Evolutionary conservation across 1,284 basidiomycete species (phyloP).

Genomic region (Rhodotorula sp.): DNA sequence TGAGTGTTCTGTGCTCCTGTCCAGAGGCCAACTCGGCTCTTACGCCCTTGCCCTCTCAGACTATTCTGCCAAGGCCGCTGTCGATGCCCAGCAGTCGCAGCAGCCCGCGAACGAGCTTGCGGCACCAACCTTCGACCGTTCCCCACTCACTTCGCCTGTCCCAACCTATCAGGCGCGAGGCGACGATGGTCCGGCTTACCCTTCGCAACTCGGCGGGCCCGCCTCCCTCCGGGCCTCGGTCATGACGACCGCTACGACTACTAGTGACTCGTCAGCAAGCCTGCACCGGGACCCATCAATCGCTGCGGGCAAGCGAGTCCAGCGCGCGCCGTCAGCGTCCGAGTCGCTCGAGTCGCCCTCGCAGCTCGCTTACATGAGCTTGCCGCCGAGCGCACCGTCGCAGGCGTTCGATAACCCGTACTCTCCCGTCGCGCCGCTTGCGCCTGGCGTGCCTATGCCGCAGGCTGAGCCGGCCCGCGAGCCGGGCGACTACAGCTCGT

Average conservation of each 20-base stretch:
- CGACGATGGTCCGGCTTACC: background rate
- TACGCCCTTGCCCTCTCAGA: background rate
- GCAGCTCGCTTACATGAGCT: background rate
- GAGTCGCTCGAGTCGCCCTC: background rate
- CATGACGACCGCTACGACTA: background rate
- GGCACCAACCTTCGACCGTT: background rate
- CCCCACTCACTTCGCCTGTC: background rate
- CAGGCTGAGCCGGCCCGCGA: background rate
- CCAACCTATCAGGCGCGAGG: background rate
- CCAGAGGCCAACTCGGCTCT: background rate
- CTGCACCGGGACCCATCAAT: slow-evolving; percentile 16
- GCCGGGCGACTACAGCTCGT: background rate
- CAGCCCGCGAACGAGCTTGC: slow-evolving; percentile 23
- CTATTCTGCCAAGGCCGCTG: slow-evolving; percentile 26
- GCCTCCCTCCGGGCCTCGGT: background rate
- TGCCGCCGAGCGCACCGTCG: background rate
- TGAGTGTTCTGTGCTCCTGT: background rate
- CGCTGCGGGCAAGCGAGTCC: slow-evolving; percentile 22
- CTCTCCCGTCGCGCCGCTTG: too few species aligned
- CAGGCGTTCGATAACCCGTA: background rate
- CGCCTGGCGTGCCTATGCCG: background rate
- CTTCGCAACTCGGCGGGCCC: background rate
- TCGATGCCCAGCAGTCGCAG: slow-evolving; percentile 24
- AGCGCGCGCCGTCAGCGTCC: background rate
- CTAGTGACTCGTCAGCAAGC: background rate